Evolutionary conservation across 2,329 filamentous ascomycete genomes (phyloP).

Genomic region (Xylaria sp.): DNA sequence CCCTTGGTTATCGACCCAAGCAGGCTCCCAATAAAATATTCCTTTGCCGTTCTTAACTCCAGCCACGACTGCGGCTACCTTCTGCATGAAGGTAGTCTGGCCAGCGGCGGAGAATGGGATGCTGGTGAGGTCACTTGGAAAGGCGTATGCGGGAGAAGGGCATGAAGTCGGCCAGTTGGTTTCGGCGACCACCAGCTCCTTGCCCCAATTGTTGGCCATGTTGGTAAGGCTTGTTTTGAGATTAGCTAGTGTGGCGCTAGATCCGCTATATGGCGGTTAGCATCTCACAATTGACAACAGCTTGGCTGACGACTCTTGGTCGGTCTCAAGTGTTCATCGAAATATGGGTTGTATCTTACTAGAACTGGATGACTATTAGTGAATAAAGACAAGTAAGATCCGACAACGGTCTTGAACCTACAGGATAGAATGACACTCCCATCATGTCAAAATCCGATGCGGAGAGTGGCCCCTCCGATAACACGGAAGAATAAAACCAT

Average conservation of each 20-base stretch:
- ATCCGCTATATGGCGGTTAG: constrained; percentile 50
- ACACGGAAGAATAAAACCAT: constrained; percentile 66
- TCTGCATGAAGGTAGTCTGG: constrained; percentile 69
- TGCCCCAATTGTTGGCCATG: constrained; percentile 70
- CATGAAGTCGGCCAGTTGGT: constrained; percentile 76
- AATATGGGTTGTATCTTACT: constrained; percentile 27
- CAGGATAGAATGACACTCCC: constrained; percentile 78
- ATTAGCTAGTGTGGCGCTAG: constrained; percentile 65
- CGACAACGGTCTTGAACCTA: constrained; percentile 34
- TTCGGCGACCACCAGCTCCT: constrained; percentile 75
- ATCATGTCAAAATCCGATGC: constrained; percentile 74
- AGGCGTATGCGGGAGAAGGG: constrained; percentile 64
- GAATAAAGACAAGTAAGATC: not conserved
- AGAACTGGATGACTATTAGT: constrained; percentile 33
- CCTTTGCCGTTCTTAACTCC: constrained; percentile 65
- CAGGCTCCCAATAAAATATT: constrained; percentile 79
- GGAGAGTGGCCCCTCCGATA: constrained; percentile 48
- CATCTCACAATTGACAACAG: not conserved
- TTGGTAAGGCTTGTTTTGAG: constrained; percentile 66
- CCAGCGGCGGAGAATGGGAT: constrained; percentile 73
- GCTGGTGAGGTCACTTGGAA: constrained; percentile 67
- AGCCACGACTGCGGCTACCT: constrained; percentile 66
- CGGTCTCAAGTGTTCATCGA: not conserved
- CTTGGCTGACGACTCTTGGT: not conserved
- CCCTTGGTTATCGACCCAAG: constrained; percentile 72